Conservation (phyloP, 352 stramenopile genomes). For the Phytophthora lateralis region DNA sequence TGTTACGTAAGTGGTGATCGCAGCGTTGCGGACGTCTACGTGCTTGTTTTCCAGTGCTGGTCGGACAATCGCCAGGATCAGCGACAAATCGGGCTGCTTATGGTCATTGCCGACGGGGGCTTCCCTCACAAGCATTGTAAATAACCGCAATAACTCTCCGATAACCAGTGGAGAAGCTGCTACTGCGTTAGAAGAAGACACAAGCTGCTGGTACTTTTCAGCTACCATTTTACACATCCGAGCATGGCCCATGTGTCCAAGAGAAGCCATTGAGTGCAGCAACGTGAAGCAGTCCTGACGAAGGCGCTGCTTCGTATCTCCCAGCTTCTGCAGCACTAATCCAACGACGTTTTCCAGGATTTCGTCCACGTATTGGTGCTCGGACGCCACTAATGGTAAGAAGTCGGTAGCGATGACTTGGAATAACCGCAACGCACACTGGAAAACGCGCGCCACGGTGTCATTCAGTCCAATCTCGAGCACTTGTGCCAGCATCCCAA, state of each 20-base stretch:
- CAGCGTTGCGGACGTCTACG: constrained; percentile 77
- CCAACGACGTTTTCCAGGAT: constrained; percentile 66
- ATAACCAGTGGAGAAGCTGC: constrained; percentile 57
- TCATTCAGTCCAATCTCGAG: constrained; percentile 78
- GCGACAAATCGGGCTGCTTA: constrained; percentile 35
- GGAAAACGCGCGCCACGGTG: constrained; percentile 78
- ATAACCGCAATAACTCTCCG: constrained; percentile 69
- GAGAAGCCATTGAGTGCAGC: constrained; percentile 60
- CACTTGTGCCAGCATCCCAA: constrained; percentile 59
- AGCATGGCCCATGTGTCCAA: constrained; percentile 63
- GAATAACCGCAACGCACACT: constrained; percentile 74
- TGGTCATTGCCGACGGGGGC: constrained; percentile 16
- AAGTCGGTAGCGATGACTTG: constrained; percentile 79
- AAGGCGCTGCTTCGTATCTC: constrained; percentile 78
- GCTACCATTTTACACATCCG: constrained; percentile 69
- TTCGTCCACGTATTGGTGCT: constrained; percentile 56
- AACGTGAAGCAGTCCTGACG: constrained; percentile 76
- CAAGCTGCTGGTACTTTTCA: constrained; percentile 58
- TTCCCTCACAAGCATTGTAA: constrained; percentile 64
- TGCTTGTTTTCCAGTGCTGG: constrained; percentile 83
- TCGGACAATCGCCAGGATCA: constrained; percentile 55
- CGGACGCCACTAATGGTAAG: constrained; percentile 53
- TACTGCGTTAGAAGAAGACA: constrained; percentile 32
- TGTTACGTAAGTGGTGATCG: constrained; percentile 64
- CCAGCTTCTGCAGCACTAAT: constrained; percentile 73